Base-by-base conservation (phyloP, 2,329 filamentous ascomycete genomes). In the Aspergillus versicolor region DNA sequence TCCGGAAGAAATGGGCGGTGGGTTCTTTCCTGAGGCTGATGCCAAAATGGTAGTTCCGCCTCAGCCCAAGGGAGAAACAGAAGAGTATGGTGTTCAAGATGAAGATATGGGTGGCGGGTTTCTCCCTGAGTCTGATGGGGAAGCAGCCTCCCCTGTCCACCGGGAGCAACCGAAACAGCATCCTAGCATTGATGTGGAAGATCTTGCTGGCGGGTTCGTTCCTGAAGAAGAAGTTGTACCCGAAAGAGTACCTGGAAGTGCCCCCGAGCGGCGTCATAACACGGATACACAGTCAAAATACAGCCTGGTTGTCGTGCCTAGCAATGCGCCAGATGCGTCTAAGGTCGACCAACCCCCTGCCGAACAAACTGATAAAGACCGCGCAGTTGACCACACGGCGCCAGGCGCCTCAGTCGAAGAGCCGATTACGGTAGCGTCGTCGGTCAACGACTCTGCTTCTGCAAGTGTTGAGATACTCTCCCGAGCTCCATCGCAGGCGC, bases 61-160 rank as follows among this genome's bases (percentile, higher is more conserved):
- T 17, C 43, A 45, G 24, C 43, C 24, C 9, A 21, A 2, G 19
- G 2, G 13, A n/a, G 2, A 15, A 11, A 2, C 17, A 11, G 13
- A 27, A 7, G 5, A 45, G 13, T 9, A 19, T 32, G 17, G 11
- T 69, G 5, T 64, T 67, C 45, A 75, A 63, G 62, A 64, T 9
- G 40, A 37, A 24, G 60, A 69, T n/a, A 46, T 56, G 12, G 63
- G 69, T 11, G 75, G 75, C 30, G 76, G 75, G 1, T 78, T 78
- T 58, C 62, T 78, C 22, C 68, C 69, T 11, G 74, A 76, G 42
- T 57, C 64, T 42, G 65, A 61, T 43, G 61, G 65, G 22, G 64
- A 46, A n/a, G 34, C 38, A 5, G 59, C 51, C 11, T 47, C 59
- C n/a, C 17, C 5, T 21, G 11, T 13, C 41, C 41, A 24, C 12